Conservation (phyloP, 768 basidiomycete genomes). For the Cystoderma amianthinum region DNA sequence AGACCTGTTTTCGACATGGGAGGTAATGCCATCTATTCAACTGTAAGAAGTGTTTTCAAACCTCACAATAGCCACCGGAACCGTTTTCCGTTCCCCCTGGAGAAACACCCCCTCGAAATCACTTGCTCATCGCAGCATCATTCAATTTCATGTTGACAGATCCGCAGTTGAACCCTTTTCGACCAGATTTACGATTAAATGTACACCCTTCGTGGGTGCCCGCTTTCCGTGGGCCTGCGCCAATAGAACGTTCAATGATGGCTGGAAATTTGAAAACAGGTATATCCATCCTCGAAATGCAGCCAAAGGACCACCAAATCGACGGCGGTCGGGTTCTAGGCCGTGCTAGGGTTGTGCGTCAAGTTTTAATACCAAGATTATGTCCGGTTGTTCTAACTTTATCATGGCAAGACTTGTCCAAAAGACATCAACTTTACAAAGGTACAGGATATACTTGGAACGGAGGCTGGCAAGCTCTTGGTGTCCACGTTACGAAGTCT, state of each 20-base stretch:
- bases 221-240: conserved; percentile 83
- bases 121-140: conserved; percentile 80
- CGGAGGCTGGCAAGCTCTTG: conserved; percentile 60
- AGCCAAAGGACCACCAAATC: conserved; percentile 59
- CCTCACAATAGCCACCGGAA: too few relatives aligned
- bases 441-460: conserved; percentile 53
- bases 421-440: conserved; percentile 41
- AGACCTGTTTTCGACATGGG: too few relatives aligned
- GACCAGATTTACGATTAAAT: conserved; percentile 56
- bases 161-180: conserved; percentile 56
- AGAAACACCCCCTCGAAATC: conserved; percentile 28
- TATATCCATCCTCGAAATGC: conserved; percentile 77
- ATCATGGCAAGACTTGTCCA: conserved; percentile 46
- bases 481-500: conserved; percentile 66
- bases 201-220: conserved; percentile 89
- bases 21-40: too few relatives aligned
- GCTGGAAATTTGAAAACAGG: conserved; percentile 65
- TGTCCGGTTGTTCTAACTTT: too few relatives aligned
- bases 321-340: conserved; percentile 76
- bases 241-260: conserved; percentile 78
- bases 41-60: too few relatives aligned
- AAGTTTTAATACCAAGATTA: not conserved
- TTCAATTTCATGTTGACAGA: conserved; percentile 82
- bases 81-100: too few relatives aligned
- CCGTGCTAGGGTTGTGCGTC: conserved; percentile 37